Evolutionary conservation across 768 basidiomycete species (phyloP).

Genomic region (Porphyrellus cyaneotinctus): DNA sequence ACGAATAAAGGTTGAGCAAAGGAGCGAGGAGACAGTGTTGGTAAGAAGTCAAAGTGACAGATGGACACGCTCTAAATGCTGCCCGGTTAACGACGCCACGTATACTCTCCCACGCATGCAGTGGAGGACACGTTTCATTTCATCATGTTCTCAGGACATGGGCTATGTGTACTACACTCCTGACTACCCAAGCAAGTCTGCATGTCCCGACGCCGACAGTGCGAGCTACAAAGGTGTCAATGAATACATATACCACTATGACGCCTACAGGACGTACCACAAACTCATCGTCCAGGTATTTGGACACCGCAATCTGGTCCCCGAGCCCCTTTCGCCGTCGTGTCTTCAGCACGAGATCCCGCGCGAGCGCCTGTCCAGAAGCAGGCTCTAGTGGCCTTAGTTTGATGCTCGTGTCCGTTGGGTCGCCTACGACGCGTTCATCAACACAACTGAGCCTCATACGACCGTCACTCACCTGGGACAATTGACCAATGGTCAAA

Average conservation of each 20-base stretch:
- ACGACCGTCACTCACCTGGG: conserved; percentile 60
- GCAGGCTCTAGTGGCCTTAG: conserved; percentile 95
- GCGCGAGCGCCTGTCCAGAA: conserved; percentile 89
- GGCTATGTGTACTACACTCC: not conserved
- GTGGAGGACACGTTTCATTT: not conserved
- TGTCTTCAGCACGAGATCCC: conserved; percentile 95
- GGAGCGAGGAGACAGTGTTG: conserved; percentile 36
- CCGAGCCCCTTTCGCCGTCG: conserved; percentile 94
- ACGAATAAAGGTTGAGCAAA: conserved; percentile 25
- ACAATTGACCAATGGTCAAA: conserved; percentile 99
- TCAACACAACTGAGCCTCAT: not conserved
- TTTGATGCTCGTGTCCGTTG: conserved; percentile 95
- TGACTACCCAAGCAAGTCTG: conserved; percentile 73
- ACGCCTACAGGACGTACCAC: conserved; percentile 51
- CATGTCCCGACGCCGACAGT: conserved; percentile 93
- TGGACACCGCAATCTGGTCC: conserved; percentile 95
- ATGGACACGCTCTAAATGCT: conserved; percentile 31
- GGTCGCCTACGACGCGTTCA: conserved; percentile 63
- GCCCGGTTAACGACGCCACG: conserved; percentile 40
- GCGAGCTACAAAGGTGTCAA: conserved; percentile 62
- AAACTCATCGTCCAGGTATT: conserved; percentile 97
- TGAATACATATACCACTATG: conserved; percentile 6
- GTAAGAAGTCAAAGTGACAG: conserved; percentile 12
- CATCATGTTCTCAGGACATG: too few relatives aligned
- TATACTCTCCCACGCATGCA: conserved; percentile 40